Evolutionary conservation across 768 basidiomycete genomes (phyloP).

Genomic region (Boletus rufocinnamomeus): DNA sequence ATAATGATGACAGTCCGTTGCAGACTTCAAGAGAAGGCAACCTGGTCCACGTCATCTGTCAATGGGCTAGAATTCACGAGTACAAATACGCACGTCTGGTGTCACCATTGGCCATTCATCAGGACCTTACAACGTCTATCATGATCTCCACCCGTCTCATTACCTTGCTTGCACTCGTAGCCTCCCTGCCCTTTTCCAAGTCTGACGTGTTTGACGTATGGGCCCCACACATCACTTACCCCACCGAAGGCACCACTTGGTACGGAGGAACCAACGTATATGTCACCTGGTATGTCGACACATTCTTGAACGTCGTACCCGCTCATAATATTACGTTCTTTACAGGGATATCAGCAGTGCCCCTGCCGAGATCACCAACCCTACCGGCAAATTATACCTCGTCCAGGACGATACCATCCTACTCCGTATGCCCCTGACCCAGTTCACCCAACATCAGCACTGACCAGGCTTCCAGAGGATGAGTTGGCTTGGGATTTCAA

Average conservation of each 20-base stretch:
- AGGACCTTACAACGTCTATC: neutral
- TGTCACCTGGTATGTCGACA: conserved; percentile 33
- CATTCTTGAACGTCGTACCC: neutral
- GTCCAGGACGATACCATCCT: conserved; percentile 24
- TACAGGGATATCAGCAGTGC: conserved; percentile 33
- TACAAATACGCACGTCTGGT: conserved; percentile 8
- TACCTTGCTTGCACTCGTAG: conserved; percentile 14
- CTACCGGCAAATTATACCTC: conserved; percentile 31
- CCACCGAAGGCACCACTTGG: conserved; percentile 28
- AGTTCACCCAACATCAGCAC: neutral
- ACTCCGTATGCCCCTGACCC: conserved; percentile 23
- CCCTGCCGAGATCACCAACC: conserved; percentile 37
- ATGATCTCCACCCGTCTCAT: conserved; percentile 7
- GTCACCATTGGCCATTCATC: neutral
- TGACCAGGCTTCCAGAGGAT: conserved; percentile 20
- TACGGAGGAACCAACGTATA: conserved; percentile 12
- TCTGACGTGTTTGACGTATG: conserved; percentile 26
- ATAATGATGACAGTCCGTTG: neutral
- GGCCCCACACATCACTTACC: conserved; percentile 28
- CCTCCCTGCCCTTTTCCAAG: conserved; percentile 11
- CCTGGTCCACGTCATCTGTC: neutral
- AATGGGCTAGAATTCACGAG: neutral
- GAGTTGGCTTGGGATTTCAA: conserved; percentile 30
- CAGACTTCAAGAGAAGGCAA: neutral
- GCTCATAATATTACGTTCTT: neutral